Evolutionary conservation across 1,284 basidiomycete genomes (phyloP).

Genomic region (Rhodotorula sp.): DNA sequence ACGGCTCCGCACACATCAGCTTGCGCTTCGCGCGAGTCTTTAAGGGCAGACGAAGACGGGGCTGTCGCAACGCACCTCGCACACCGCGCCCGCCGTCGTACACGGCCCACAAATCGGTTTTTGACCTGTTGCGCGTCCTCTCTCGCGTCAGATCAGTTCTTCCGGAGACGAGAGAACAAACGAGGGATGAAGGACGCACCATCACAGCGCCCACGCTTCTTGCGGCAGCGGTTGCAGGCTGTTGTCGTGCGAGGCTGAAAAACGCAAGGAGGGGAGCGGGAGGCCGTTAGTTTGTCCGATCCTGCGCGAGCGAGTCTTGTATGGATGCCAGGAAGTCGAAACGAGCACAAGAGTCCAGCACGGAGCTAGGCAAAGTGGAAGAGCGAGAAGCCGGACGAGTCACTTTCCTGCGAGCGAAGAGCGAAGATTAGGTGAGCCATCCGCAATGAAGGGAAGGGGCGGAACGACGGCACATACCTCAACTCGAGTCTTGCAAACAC

Average conservation of each 20-base stretch:
- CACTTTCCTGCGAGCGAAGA: no score
- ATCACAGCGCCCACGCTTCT: slow-evolving; percentile 29
- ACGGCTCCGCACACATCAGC: not conserved
- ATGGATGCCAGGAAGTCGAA: no score
- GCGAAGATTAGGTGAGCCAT: no score
- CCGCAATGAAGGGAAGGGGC: no score
- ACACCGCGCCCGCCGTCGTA: not conserved
- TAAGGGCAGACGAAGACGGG: not conserved
- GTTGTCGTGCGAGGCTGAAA: slow-evolving; percentile 18
- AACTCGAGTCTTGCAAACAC: no score
- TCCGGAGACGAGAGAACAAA: not conserved
- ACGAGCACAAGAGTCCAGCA: no score
- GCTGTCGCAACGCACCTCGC: slow-evolving; percentile 17
- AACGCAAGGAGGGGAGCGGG: no score
- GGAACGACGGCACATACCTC: no score
- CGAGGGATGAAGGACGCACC: not conserved
- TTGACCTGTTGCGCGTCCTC: not conserved
- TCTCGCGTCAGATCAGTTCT: not conserved
- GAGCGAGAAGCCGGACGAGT: no score
- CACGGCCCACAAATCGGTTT: slow-evolving; percentile 22
- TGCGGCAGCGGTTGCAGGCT: slow-evolving; percentile 28
- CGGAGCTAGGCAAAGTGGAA: no score
- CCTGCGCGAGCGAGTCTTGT: no score
- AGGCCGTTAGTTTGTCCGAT: no score
- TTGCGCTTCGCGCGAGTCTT: not conserved